These are phyloP conservation scores for Ogataea parapolymorpha DNA, from an alignment of 805 yeast genomes.

Conservation along the genomic window DNA sequence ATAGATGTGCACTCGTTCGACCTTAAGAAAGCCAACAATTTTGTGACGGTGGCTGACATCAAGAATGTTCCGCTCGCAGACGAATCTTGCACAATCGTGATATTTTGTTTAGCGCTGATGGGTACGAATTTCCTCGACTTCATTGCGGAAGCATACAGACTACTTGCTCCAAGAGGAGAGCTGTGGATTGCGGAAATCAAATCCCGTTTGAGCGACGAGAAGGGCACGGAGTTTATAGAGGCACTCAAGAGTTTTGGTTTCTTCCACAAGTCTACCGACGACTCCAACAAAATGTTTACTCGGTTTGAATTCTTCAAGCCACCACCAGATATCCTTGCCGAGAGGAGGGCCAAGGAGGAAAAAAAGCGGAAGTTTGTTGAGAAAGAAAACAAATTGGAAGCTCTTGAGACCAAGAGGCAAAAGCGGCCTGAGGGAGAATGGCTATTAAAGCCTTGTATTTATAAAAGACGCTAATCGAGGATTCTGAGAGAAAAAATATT, in stretches of 20 bases:
- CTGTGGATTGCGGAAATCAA: slow-evolving; percentile 97
- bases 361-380: slow-evolving; percentile 69
- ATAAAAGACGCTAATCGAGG: slow-evolving; percentile 69
- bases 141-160: slow-evolving; percentile 82
- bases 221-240: slow-evolving; percentile 77
- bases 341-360: slow-evolving; percentile 57
- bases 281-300: slow-evolving; percentile 87
- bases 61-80: slow-evolving; percentile 82
- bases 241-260: slow-evolving; percentile 77
- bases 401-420: slow-evolving; percentile 53
- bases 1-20: slow-evolving; percentile 85
- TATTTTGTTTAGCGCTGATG: slow-evolving; percentile 93
- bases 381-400: slow-evolving; percentile 54
- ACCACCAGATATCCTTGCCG: slow-evolving; percentile 60
- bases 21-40: slow-evolving; percentile 79
- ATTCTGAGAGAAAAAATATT: too few relatives aligned
- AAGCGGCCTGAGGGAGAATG: slow-evolving; percentile 74
- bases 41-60: slow-evolving; percentile 96
- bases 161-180: slow-evolving; percentile 87
- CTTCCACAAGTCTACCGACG: slow-evolving; percentile 84
- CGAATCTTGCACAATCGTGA: slow-evolving; percentile 78
- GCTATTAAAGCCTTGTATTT: slow-evolving; percentile 93
- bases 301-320: slow-evolving; percentile 94
- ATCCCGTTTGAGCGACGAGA: slow-evolving; percentile 76
- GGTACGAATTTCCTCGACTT: slow-evolving; percentile 96